A percentile compares a stretch with the other conserved stretches of the same genome.
Conservation (phyloP, 768 basidiomycete genomes). For the Pleurotus eryngii region DNA sequence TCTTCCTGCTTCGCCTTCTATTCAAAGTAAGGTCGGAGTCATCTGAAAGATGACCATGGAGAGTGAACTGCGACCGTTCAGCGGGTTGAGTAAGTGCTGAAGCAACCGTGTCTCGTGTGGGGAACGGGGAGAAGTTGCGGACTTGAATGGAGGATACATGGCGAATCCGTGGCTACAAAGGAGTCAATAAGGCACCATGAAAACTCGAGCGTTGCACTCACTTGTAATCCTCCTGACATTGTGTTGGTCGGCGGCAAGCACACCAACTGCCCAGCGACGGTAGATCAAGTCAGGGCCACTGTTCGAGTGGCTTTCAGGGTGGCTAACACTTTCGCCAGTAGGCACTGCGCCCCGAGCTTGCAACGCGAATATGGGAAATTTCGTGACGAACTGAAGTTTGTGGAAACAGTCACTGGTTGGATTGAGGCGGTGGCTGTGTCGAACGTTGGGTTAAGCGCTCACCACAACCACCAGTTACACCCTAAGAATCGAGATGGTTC, state of each 20-base stretch:
- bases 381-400: too few relatives aligned
- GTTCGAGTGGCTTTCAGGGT: too few relatives aligned
- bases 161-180: constrained; percentile 62
- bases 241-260: background rate
- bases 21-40: constrained; percentile 64
- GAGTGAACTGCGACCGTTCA: constrained; percentile 56
- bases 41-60: constrained; percentile 59
- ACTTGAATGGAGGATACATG: constrained; percentile 74
- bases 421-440: background rate
- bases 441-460: background rate
- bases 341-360: too few relatives aligned
- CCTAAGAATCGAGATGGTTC: constrained; percentile 53
- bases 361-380: too few relatives aligned
- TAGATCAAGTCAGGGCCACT: background rate
- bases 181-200: constrained; percentile 5
- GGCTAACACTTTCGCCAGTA: too few relatives aligned
- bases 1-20: constrained; percentile 55
- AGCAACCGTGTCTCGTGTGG: constrained; percentile 72
- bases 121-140: constrained; percentile 82
- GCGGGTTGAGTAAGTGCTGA: constrained; percentile 70
- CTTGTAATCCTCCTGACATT: background rate
- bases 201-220: constrained; percentile 7
- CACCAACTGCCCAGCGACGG: background rate
- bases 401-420: too few relatives aligned
- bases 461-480: background rate